Conservation (phyloP, 768 basidiomycete genomes). For the Scleroderma bovista region DNA sequence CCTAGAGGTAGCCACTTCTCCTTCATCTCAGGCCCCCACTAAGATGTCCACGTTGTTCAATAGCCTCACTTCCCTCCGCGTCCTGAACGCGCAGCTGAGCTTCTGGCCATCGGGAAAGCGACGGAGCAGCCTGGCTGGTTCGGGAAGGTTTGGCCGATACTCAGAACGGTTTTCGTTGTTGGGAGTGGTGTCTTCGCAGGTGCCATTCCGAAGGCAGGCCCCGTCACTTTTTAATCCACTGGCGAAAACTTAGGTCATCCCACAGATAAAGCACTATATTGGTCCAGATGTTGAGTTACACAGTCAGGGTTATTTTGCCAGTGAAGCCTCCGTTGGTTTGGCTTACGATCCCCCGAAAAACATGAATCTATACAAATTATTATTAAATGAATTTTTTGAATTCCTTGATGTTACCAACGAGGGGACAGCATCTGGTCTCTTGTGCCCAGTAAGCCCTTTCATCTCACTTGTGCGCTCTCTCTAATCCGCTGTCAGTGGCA, state of each 20-base stretch:
- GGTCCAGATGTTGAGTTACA: conserved; percentile 10
- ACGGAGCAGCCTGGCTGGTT: conserved; percentile 2
- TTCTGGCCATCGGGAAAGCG: conserved; percentile 1
- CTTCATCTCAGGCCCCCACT: too few relatives aligned
- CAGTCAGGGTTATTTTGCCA: conserved; percentile 12
- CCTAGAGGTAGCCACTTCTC: background rate
- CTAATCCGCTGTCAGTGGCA: conserved; percentile 2
- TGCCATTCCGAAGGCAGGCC: conserved; percentile 10
- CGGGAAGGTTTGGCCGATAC: background rate
- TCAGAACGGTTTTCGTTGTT: conserved; percentile 1
- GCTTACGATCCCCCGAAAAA: conserved; percentile 6
- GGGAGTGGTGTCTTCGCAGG: conserved; percentile 14
- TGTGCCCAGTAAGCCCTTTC: conserved; percentile 4
- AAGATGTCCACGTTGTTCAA: background rate
- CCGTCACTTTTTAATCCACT: background rate
- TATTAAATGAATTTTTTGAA: conserved; percentile 12
- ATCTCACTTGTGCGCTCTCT: background rate
- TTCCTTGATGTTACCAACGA: conserved; percentile 11
- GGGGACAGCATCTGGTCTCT: conserved; percentile 10
- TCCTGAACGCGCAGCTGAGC: conserved; percentile 2
- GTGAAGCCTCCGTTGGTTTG: conserved; percentile 12
- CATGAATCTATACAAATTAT: conserved; percentile 13
- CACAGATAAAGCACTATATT: conserved; percentile 10
- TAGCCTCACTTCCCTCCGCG: background rate
- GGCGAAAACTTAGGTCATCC: background rate